Conservation (phyloP, 441 rosid genomes). For the Populus hybrid region DNA sequence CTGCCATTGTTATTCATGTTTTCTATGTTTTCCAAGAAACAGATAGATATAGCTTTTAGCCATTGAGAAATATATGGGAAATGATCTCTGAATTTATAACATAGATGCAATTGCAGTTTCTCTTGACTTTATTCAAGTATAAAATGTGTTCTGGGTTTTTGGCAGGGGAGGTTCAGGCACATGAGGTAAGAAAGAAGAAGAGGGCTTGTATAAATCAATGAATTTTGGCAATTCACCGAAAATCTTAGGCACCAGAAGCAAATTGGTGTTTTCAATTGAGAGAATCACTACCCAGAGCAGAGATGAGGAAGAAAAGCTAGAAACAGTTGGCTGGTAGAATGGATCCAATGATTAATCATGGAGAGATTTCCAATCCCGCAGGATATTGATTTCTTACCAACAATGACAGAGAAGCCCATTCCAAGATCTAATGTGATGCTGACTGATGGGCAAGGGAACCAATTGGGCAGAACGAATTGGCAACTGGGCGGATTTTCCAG, state of each 20-base stretch:
- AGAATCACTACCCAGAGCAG: neutral
- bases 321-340: conserved; percentile 22
- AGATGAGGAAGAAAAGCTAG: neutral
- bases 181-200: conserved; percentile 25
- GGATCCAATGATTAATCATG: conserved; percentile 39
- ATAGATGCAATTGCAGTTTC: conserved; percentile 21
- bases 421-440: conserved; percentile 30
- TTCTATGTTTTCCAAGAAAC: conserved; percentile 3
- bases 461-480: conserved; percentile 28
- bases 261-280: conserved; percentile 1
- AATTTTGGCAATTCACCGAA: neutral
- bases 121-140: conserved; percentile 10
- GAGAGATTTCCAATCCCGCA: conserved; percentile 22
- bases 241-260: neutral
- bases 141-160: conserved; percentile 23
- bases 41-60: conserved; percentile 20
- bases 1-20: conserved; percentile 4
- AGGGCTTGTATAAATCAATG: neutral
- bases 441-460: conserved; percentile 25
- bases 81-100: conserved; percentile 32
- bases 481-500: conserved; percentile 32
- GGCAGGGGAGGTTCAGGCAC: conserved; percentile 12
- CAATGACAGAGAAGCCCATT: conserved; percentile 47
- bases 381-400: conserved; percentile 38
- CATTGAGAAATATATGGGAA: conserved; percentile 29